Evolutionary conservation across 768 basidiomycete species (phyloP), one percentile per base, ranked within the genome.

Genomic region (Suillus cothurnatus): DNA sequence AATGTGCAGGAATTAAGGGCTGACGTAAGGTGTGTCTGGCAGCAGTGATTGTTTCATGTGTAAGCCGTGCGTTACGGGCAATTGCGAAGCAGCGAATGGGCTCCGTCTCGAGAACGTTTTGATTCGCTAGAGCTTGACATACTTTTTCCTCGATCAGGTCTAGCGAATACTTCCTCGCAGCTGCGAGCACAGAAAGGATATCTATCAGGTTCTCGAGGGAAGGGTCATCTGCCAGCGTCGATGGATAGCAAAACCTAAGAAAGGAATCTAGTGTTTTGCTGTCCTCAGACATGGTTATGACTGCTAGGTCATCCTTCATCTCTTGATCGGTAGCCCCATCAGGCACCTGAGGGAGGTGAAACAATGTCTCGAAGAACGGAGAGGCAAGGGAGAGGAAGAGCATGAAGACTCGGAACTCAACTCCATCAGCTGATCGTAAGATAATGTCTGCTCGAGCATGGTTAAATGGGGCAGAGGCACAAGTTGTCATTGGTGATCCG

Each of bases 301-400:
- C 50, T 31, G 28, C 50, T 31, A 52, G 17, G 50, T 11, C 50
- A 52, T 52, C 50, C 28, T 52, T 52, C 50, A 28, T 52, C 50
- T 52, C 50, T 52, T 52, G 50, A 52, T 52, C 50, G 28, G 50
- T 9, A 52, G 50, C 50, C 8, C 50, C 50, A 19, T 52, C 50
- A 52, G 50, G 50, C 4, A 28, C 26, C 17, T 52, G 28, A 28
- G 50, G 50, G 28, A 52, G 50, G 28, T 9, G 43, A 56, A 81
- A 76, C 64, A 81, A 72, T 21, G 70, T 67, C 36, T 72, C 68
- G 63, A 80, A 82, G 64, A 76, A 70, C 0, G 77, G 70, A 15
- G 81, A 81, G 0, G 79, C 72, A 21, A 78, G 71, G 21, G 73
- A 69, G 26, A 80, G 75, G 53, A 80, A 73, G 7, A 70, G 64